phyloP scores from a whole-genome alignment of 2,329 filamentous ascomycete genomes.

The Apiospora sp. region DNA sequence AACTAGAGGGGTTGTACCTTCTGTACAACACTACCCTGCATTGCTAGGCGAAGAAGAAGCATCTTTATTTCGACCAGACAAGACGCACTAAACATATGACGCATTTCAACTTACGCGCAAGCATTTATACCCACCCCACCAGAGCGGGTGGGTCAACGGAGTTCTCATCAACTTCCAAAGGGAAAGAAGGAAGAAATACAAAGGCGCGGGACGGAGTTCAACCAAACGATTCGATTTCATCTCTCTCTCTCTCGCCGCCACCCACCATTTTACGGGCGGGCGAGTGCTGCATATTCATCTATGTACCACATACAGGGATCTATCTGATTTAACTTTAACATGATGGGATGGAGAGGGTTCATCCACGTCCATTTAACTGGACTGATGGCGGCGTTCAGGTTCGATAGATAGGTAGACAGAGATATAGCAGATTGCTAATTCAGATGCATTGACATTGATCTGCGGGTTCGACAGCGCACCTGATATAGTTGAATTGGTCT shows the following conservation, averaged over 20 bases:
- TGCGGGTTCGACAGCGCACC: no score
- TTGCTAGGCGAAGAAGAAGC: neutral
- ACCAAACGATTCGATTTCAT: neutral
- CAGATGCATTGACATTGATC: neutral
- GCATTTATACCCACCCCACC: constrained; percentile 11
- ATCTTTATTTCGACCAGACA: constrained; percentile 26
- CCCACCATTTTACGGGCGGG: neutral
- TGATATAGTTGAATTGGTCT: neutral
- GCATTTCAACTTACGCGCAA: constrained; percentile 18
- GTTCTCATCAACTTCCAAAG: constrained; percentile 31
- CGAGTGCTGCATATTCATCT: constrained; percentile 9
- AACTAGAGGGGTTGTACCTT: neutral
- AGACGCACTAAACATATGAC: constrained; percentile 10
- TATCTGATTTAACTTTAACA: constrained; percentile 8
- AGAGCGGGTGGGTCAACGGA: constrained; percentile 22
- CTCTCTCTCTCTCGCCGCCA: neutral
- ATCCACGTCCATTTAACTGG: constrained; percentile 21
- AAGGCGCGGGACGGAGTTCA: constrained; percentile 11
- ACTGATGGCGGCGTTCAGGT: constrained; percentile 1
- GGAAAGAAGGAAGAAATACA: constrained; percentile 2
- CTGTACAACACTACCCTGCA: neutral
- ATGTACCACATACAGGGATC: constrained; percentile 1
- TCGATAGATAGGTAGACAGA: neutral
- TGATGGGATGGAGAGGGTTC: neutral
- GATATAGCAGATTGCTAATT: neutral